Conservation (phyloP, 1,284 basidiomycete genomes). For the Fomitopsis palustris region DNA sequence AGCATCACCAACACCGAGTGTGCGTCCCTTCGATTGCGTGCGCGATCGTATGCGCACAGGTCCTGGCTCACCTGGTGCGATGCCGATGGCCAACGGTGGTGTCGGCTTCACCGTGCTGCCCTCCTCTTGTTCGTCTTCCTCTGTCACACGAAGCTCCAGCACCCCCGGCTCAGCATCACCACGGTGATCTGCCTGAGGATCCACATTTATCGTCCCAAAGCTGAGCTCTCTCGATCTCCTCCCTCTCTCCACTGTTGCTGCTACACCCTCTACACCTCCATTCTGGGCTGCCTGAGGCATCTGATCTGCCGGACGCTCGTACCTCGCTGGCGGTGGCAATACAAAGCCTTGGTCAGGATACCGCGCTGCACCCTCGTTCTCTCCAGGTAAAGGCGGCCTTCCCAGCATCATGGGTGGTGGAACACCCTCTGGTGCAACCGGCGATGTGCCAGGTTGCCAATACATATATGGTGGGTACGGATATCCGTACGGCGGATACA, state of each 20-base stretch:
- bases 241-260: slow-evolving; percentile 13
- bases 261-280: slow-evolving; percentile 3
- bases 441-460: slow-evolving; percentile 16
- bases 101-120: slow-evolving; percentile 28
- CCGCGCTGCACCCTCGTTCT: slow-evolving; percentile 30
- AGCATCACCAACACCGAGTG: not conserved
- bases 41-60: slow-evolving; percentile 34
- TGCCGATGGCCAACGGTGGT: slow-evolving; percentile 42
- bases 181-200: slow-evolving; percentile 24
- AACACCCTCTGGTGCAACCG: slow-evolving; percentile 12
- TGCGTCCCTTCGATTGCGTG: slow-evolving; percentile 28
- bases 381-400: slow-evolving; percentile 28
- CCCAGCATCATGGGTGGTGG: slow-evolving; percentile 28
- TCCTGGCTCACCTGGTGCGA: slow-evolving; percentile 37
- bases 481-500: slow-evolving; percentile 21
- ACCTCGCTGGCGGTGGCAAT: slow-evolving; percentile 15
- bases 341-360: slow-evolving; percentile 28
- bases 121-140: slow-evolving; percentile 8
- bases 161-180: not conserved
- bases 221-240: slow-evolving; percentile 31
- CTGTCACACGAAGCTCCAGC: not conserved
- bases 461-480: slow-evolving; percentile 21
- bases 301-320: slow-evolving; percentile 1
- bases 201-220: slow-evolving; percentile 49
- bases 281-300: slow-evolving; percentile 4